Conservation (phyloP, 345 rosid species). For the Brassica cretica region DNA sequence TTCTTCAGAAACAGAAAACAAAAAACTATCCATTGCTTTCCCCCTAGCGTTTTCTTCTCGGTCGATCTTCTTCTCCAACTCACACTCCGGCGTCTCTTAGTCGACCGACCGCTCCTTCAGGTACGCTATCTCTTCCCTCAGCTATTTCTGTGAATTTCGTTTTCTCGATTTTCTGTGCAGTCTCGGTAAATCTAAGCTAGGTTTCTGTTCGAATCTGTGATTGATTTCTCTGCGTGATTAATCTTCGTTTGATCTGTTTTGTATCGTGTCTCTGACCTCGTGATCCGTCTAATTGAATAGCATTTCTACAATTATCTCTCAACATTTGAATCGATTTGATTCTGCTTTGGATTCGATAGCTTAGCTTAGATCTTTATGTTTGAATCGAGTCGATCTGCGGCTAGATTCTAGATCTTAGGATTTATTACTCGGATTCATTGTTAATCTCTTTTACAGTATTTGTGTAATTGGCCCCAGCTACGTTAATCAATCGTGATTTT, state of each 20-base stretch:
- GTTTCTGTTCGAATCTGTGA: conserved; percentile 7
- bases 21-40: not conserved
- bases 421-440: not conserved
- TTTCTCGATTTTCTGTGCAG: not conserved
- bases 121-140: not conserved
- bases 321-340: not conserved
- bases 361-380: not conserved
- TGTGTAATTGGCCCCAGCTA: not conserved
- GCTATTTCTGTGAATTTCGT: not conserved
- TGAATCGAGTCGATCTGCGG: conserved; percentile 7
- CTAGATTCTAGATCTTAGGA: not conserved
- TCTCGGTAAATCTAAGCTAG: conserved; percentile 22
- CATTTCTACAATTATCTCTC: not conserved
- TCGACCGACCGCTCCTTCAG: not conserved
- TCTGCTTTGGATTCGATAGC: conserved; percentile 1
- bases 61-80: not conserved
- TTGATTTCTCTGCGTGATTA: not conserved
- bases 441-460: not conserved
- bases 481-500: not conserved
- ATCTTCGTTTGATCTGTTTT: conserved; percentile 22
- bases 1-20: not conserved
- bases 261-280: not conserved
- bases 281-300: not conserved
- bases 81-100: not conserved
- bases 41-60: not conserved